Percentiles rank a stretch among this genome's conserved stretches.
phyloP scores from a whole-genome alignment of 2,329 filamentous ascomycete species.

The Colletotrichum endophyticum region DNA sequence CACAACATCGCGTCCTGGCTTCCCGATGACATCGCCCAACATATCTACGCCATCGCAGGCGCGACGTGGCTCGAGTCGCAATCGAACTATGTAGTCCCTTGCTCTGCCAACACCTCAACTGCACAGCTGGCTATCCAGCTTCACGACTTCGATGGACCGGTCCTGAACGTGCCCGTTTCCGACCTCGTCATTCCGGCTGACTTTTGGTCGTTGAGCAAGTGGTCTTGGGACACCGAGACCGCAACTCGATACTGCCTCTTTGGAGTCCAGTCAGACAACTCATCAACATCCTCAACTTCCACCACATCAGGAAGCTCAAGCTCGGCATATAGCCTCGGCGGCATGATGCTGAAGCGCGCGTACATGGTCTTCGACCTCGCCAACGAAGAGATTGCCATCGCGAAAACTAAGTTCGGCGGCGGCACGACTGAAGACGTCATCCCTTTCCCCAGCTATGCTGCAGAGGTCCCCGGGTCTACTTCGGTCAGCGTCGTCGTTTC shows the following conservation, averaged over 20 bases:
- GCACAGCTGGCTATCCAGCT: conserved; percentile 30
- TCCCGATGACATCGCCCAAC: conserved; percentile 26
- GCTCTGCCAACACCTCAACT: conserved; percentile 23
- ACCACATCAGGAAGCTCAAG: neutral
- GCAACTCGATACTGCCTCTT: conserved; percentile 28
- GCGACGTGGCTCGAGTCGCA: conserved; percentile 24
- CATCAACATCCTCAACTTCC: neutral
- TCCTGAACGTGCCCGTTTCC: conserved; percentile 25
- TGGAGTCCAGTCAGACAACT: conserved; percentile 31
- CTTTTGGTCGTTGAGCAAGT: neutral
- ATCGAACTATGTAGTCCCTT: conserved; percentile 26
- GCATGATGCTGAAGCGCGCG: conserved; percentile 30
- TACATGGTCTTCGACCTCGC: conserved; percentile 37
- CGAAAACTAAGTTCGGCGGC: conserved; percentile 28
- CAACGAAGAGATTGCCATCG: conserved; percentile 35
- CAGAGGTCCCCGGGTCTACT: conserved; percentile 29
- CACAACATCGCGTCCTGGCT: conserved; percentile 12
- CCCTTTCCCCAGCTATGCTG: conserved; percentile 28
- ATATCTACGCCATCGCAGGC: conserved; percentile 31
- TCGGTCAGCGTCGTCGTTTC: neutral
- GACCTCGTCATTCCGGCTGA: conserved; percentile 31
- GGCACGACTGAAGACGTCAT: conserved; percentile 25
- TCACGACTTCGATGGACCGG: conserved; percentile 28
- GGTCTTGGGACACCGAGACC: neutral
- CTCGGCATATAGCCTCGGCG: conserved; percentile 25